Base-by-base conservation (phyloP, 164 flowering plant species). In the Umbellularia californica region DNA sequence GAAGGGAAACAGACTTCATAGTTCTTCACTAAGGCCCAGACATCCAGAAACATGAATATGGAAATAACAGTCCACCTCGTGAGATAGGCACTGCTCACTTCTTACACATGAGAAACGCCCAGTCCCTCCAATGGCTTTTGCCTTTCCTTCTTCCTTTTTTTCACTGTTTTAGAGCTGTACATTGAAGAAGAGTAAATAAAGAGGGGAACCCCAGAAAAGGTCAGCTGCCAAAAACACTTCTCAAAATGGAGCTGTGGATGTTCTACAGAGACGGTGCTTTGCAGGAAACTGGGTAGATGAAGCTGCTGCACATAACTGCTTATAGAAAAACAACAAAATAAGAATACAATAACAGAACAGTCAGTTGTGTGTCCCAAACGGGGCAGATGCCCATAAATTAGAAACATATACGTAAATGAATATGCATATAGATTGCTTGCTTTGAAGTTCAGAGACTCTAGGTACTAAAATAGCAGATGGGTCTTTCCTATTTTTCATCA, bases 191-290 rank as follows among this genome's bases (percentile, higher is more conserved):
- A 25, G 28, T 23, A 22, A 22, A 28, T 12, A 15, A 30, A 67
- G 20, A 67, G 15, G 19, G 20, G 35, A 67, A 27, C 17, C 60
- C 60, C 20, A 33, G 19, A 30, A 15, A 19, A 17, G 35, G 69
- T 30, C 5, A 4, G 69, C 69, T 67, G 50, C 28, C 47, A 28
- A 30, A 67, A 67, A 17, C 14, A 33, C 71, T 41, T 69, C 83
- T 90, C 75, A 88, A 85, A 88, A 87, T 80, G 91, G 90, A 30
- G 90, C 88, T 17, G 89, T 84, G 52, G 78, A 81, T 67, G 88
- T 79, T 80, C 93, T 82, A 20, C 50, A 22, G 50, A 88, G 86
- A 0, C 68, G 77, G 65, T 52, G 72, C 82, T 82, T 87, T 78
- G 82, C 83, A 20, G 86, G 79, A 11, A 69, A 72, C 70, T 82